These are phyloP conservation scores for Hypomontagnella submonticulosa DNA, from an alignment of 495 filamentous ascomycete genomes.

Conservation along the genomic window DNA sequence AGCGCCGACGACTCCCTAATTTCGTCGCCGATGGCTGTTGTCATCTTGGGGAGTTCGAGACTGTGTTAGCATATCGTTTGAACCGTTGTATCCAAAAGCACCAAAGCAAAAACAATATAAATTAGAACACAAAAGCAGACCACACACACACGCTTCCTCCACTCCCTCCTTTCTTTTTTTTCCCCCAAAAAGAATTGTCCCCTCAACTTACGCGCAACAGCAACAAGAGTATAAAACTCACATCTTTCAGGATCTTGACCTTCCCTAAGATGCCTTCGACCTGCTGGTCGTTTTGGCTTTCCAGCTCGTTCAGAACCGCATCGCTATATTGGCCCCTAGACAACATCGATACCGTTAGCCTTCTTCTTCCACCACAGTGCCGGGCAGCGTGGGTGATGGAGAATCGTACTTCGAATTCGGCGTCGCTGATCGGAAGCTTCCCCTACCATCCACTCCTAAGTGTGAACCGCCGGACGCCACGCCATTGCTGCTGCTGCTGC, in stretches of 20 bases:
- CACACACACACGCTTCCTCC: neutral
- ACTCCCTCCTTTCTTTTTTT: conserved; percentile 10
- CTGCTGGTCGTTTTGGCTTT: conserved; percentile 93
- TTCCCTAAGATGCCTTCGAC: conserved; percentile 91
- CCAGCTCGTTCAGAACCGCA: conserved; percentile 90
- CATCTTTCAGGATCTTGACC: conserved; percentile 91
- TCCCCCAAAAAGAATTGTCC: conserved; percentile 5
- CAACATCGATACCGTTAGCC: conserved; percentile 13
- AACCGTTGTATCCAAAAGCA: neutral
- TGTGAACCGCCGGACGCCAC: conserved; percentile 39
- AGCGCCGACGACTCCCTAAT: conserved; percentile 87
- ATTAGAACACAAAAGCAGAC: neutral
- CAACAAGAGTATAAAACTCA: conserved; percentile 58
- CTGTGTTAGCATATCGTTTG: conserved; percentile 18
- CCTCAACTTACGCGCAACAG: conserved; percentile 34
- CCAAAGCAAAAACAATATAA: neutral
- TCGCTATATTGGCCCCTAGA: conserved; percentile 90
- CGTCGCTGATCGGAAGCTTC: conserved; percentile 70
- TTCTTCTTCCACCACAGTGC: neutral
- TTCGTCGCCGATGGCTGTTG: conserved; percentile 91
- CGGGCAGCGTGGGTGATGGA: neutral
- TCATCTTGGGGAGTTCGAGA: conserved; percentile 65
- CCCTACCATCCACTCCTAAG: conserved; percentile 50
- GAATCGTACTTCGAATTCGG: conserved; percentile 78
- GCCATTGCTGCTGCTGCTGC: conserved; percentile 46